Evolutionary conservation across 1,139 yeast species (phyloP), one percentile per base, ranked within the genome.

Genomic region (Lodderomyces beijingensis): DNA sequence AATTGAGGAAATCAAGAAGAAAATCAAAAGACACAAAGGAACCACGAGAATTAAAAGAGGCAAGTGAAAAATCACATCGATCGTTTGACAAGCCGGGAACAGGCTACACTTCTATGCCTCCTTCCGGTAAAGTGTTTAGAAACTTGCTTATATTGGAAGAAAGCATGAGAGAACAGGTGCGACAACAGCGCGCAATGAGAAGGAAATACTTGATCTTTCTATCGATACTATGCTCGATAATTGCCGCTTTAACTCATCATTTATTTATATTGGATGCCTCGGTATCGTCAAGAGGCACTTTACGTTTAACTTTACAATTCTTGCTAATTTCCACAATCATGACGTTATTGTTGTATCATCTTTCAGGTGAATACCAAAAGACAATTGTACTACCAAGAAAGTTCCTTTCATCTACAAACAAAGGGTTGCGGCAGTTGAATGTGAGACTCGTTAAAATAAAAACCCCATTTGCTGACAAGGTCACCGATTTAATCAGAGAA

Each of bases 291-390:
- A 45, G 45, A 14, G 65, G 66, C 1, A 44, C 77, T 38, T 34
- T 49, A 9, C 53, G 79, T 33, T 70, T 79, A 18, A 49, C 70
- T 1, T 59, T 79, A 30, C 82, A 82, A 47, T 75, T 89, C 32
- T 57, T 77, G 10, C 68, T 85, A 17, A 62, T 85, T 16, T 84
- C 89, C 27, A 74, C 83, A 16, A 45, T 73, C 11, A 77, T 88
- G 24, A 84, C 96, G 0, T 60, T 88, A 34, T 70, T 79, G 28
- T 63, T 91, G 28, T 91, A 87, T 57, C 88, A 84, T 49, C 60
- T 91, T 24, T 83, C 95, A 17, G 98, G 97, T 2, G 93, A 88
- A 56, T 89, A 89, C 54, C 77, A 75, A 39, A 76, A 91, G 41
- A 86, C 96, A 0, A 83, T 91, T 39, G 84, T 85, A 7, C 65